phyloP scores from a whole-genome alignment of 495 filamentous ascomycete species.

The Hypoxylon fragiforme region DNA sequence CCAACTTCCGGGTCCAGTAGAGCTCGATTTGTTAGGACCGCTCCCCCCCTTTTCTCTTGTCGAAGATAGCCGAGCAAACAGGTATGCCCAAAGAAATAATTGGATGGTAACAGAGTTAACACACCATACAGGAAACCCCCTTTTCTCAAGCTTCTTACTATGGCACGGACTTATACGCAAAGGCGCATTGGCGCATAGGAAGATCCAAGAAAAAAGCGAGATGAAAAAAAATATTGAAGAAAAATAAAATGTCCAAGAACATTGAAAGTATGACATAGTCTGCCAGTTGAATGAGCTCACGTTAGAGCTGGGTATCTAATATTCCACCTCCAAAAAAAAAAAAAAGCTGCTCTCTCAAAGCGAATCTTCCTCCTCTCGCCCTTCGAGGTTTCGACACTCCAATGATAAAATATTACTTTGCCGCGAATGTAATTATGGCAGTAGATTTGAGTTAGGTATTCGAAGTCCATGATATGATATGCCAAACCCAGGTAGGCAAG shows the following conservation, averaged over 20 bases:
- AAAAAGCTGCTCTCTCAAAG: not conserved
- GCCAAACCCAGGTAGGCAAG: slow-evolving; percentile 2
- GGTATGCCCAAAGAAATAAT: slow-evolving; percentile 17
- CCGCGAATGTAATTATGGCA: slow-evolving; percentile 23
- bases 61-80: slow-evolving; percentile 9
- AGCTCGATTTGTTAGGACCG: slow-evolving; percentile 6
- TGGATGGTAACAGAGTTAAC: slow-evolving; percentile 3
- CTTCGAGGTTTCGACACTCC: slow-evolving; percentile 21
- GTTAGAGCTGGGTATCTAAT: slow-evolving; percentile 43
- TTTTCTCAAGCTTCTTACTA: slow-evolving; percentile 13
- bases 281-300: slow-evolving; percentile 40
- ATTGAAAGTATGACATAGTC: slow-evolving; percentile 29
- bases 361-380: slow-evolving; percentile 18
- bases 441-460: slow-evolving; percentile 16
- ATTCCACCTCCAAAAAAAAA: slow-evolving; percentile 20
- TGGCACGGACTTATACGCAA: slow-evolving; percentile 33
- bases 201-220: slow-evolving; percentile 10
- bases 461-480: slow-evolving; percentile 9
- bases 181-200: slow-evolving; percentile 1
- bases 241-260: slow-evolving; percentile 18
- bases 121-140: slow-evolving; percentile 13
- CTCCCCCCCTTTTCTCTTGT: not conserved
- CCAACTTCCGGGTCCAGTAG: slow-evolving; percentile 8
- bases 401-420: slow-evolving; percentile 31
- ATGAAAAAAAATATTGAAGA: slow-evolving; percentile 18